Percentiles rank a stretch among this genome's conserved stretches.
These are phyloP conservation scores for Mycocentrospora acerina DNA, from an alignment of 2,329 filamentous ascomycete species.

Conservation along the genomic window DNA sequence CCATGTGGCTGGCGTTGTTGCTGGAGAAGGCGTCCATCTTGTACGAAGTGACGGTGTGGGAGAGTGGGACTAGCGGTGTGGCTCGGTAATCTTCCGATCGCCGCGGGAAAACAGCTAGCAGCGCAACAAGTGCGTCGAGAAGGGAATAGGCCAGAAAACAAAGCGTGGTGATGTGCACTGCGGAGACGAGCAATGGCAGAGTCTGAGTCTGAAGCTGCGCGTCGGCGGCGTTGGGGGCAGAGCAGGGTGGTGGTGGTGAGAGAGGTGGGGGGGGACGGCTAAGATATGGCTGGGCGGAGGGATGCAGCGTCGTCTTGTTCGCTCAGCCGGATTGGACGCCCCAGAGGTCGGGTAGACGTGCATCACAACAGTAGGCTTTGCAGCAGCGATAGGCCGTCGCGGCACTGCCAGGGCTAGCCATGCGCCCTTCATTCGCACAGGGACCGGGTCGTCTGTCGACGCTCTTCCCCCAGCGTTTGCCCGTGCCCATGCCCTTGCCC, in stretches of 20 bases:
- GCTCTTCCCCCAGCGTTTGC: conserved; percentile 17
- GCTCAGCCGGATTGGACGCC: conserved; percentile 33
- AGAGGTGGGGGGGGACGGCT: conserved; percentile 30
- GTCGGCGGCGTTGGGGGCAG: conserved; percentile 16
- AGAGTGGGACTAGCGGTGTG: conserved; percentile 42
- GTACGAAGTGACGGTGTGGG: conserved; percentile 45
- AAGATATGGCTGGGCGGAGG: conserved; percentile 5
- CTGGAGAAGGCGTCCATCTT: conserved; percentile 41
- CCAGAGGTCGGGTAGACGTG: conserved; percentile 38
- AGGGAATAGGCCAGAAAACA: conserved; percentile 4
- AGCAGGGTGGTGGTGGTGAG: conserved; percentile 13
- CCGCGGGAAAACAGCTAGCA: conserved; percentile 15
- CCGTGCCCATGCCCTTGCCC: too few relatives aligned
- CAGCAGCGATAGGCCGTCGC: conserved; percentile 27
- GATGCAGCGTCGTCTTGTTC: background rate
- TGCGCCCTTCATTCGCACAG: conserved; percentile 13
- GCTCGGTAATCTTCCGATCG: conserved; percentile 31
- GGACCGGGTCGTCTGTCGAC: too few relatives aligned
- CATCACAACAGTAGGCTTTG: conserved; percentile 22
- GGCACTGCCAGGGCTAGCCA: conserved; percentile 15
- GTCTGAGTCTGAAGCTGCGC: conserved; percentile 5
- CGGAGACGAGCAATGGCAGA: conserved; percentile 5
- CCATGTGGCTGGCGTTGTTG: conserved; percentile 33
- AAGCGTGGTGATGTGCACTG: conserved; percentile 11
- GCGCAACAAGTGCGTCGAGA: background rate